A percentile compares a stretch with the other conserved stretches of the same genome.
These are phyloP conservation scores for Didymella pinodella DNA, from an alignment of 2,329 filamentous ascomycete species.

Conservation along the genomic window DNA sequence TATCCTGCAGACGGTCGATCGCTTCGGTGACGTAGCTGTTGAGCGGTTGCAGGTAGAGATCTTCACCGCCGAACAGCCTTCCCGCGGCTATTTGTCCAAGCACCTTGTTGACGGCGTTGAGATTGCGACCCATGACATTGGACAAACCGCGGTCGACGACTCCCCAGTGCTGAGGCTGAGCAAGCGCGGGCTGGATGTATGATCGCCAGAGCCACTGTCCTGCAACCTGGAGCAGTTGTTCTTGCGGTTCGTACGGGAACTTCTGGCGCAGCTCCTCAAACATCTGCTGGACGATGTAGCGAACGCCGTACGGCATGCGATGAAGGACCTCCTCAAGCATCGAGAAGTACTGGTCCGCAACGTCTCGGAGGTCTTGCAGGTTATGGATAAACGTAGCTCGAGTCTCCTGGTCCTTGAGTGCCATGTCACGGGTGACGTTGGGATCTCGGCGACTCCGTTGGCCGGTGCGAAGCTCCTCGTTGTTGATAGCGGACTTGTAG, in stretches of 20 bases:
- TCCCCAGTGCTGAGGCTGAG: slow-evolving; percentile 90
- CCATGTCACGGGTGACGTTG: slow-evolving; percentile 87
- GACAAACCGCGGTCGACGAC: slow-evolving; percentile 89
- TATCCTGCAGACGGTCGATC: slow-evolving; percentile 77
- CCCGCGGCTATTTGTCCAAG: slow-evolving; percentile 88
- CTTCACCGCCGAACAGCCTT: slow-evolving; percentile 89
- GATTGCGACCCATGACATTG: slow-evolving; percentile 90
- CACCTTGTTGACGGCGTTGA: slow-evolving; percentile 90
- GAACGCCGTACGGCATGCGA: slow-evolving; percentile 90
- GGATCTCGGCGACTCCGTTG: slow-evolving; percentile 79
- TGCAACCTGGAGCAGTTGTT: slow-evolving; percentile 80
- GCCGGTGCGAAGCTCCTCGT: slow-evolving; percentile 93
- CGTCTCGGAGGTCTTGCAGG: slow-evolving; percentile 90
- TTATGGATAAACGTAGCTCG: slow-evolving; percentile 93
- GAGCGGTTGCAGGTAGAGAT: slow-evolving; percentile 92
- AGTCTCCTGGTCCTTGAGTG: slow-evolving; percentile 95
- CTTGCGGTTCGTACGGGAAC: slow-evolving; percentile 81
- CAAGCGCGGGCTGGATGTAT: slow-evolving; percentile 88
- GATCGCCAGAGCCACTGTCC: slow-evolving; percentile 93
- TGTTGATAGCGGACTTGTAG: slow-evolving; percentile 93
- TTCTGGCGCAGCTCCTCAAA: slow-evolving; percentile 78
- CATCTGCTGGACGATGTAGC: slow-evolving; percentile 86
- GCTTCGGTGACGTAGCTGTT: slow-evolving; percentile 91
- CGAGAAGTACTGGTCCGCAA: slow-evolving; percentile 88
- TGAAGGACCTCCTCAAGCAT: slow-evolving; percentile 83